Base-by-base conservation (phyloP, 306 rosid species). In the Lupinus albus region DNA sequence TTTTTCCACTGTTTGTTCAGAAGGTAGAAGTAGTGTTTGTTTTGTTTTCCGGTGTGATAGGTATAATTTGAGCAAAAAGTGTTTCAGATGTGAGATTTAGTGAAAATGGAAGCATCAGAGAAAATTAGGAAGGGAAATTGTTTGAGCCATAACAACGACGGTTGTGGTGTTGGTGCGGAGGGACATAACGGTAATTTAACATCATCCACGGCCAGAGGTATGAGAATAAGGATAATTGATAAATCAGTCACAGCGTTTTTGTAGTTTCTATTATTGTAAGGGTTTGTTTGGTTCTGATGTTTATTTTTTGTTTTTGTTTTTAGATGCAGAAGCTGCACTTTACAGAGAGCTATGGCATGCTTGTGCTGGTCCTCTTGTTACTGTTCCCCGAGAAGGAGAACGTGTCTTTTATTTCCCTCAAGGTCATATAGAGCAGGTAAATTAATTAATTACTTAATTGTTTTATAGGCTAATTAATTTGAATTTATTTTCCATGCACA, bases 291-390 rank as follows among this genome's bases (percentile, higher is more conserved):
- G 32, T 11, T 33, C 9, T 25, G 41, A 21, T 58, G 39, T 5
- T 6, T 1, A 33, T n/a, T 46, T 47, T 8, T 20, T 1, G 25
- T 54, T n/a, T 46, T 47, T 8, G 1, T 1, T 1, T 54, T 49
- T 49, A 91, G 96, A 91, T 28, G 89, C 86, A 11, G 93, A 88
- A 72, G 76, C 76, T 36, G 96, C 96, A 21, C 93, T 91, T 58
- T 91, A 80, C 82, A 81, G 83, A 64, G 97, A 91, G 82, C 91
- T 88, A 0, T 91, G 97, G 97, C 95, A 86, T 83, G 89, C 96
- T 14, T 91, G 96, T 66, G 97, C 93, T 5, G 96, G 97, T 38
- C 97, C 97, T n/a, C 89, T 91, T 14, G 97, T 91, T 10, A 84
- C 96, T 1, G 97, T 91, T 5, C 97, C 97, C 4, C 77, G 87